phyloP scores from a whole-genome alignment of 257 asterid genomes.

The Solanum chilense region DNA sequence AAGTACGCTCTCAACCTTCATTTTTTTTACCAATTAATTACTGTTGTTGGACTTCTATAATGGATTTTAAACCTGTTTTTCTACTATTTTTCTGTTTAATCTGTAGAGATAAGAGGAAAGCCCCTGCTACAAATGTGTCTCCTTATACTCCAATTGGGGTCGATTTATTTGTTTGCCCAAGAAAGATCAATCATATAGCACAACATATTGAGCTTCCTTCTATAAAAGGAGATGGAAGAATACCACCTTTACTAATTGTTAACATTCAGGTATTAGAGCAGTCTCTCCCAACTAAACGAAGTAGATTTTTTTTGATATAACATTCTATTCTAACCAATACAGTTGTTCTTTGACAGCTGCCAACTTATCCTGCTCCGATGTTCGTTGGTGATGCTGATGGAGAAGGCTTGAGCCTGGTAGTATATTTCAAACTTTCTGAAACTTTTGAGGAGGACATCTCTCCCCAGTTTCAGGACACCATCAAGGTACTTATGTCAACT shows the following conservation, averaged over 20 bases:
- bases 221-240: constrained; percentile 27
- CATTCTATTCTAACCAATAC: no score
- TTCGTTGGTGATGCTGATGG: constrained; percentile 70
- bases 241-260: constrained; percentile 49
- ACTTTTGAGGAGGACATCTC: constrained; percentile 43
- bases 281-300: neutral
- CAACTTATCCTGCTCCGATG: constrained; percentile 63
- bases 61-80: neutral
- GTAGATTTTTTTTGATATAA: neutral
- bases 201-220: constrained; percentile 64
- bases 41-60: neutral
- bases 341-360: constrained; percentile 31
- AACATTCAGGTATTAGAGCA: constrained; percentile 51
- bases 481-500: constrained; percentile 30
- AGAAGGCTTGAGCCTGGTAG: constrained; percentile 67
- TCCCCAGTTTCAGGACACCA: constrained; percentile 51
- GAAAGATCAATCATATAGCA: constrained; percentile 65
- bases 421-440: constrained; percentile 56
- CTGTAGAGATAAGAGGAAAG: constrained; percentile 70
- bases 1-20: constrained; percentile 28
- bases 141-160: constrained; percentile 67
- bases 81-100: neutral
- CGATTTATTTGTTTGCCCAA: constrained; percentile 48
- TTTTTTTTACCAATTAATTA: neutral
- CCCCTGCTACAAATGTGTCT: constrained; percentile 38